A percentile compares a stretch with the other conserved stretches of the same genome.
phyloP scores from a whole-genome alignment of 2,329 filamentous ascomycete species.

The Pyricularia pennisetigena region DNA sequence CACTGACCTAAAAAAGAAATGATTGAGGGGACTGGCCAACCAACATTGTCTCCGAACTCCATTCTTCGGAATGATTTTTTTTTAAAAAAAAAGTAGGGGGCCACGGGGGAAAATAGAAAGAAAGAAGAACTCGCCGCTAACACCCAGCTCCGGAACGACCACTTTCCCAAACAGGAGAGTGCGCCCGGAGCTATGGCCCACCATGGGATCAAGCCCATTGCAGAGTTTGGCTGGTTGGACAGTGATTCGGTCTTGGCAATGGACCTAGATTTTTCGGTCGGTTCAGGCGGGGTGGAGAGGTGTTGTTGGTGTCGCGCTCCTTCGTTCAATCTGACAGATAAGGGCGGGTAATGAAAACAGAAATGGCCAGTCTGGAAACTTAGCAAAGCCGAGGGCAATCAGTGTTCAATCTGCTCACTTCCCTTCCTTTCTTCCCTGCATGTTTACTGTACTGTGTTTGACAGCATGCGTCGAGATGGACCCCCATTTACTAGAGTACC shows the following conservation, averaged over 20 bases:
- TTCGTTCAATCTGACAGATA: not conserved
- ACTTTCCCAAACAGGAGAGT: conserved; percentile 1
- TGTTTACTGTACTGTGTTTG: too few relatives aligned
- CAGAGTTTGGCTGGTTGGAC: not conserved
- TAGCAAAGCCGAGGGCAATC: not conserved
- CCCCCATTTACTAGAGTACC: too few relatives aligned
- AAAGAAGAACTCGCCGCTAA: not conserved
- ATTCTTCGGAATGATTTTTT: not conserved
- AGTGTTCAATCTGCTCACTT: not conserved
- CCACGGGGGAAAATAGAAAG: not conserved
- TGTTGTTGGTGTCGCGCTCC: not conserved
- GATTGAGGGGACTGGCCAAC: not conserved
- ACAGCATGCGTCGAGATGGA: not conserved
- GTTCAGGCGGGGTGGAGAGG: not conserved
- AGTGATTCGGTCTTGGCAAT: not conserved
- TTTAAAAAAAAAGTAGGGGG: not conserved
- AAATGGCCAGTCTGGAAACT: not conserved
- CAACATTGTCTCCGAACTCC: not conserved
- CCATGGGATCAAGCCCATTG: not conserved
- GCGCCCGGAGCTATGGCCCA: not conserved
- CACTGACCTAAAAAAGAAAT: not conserved
- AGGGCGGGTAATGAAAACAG: not conserved
- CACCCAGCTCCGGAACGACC: not conserved
- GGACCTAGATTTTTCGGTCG: not conserved
- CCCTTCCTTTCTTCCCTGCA: too few relatives aligned